These are phyloP conservation scores for Paxillus rubicundulus DNA, from an alignment of 768 basidiomycete genomes.

Conservation along the genomic window DNA sequence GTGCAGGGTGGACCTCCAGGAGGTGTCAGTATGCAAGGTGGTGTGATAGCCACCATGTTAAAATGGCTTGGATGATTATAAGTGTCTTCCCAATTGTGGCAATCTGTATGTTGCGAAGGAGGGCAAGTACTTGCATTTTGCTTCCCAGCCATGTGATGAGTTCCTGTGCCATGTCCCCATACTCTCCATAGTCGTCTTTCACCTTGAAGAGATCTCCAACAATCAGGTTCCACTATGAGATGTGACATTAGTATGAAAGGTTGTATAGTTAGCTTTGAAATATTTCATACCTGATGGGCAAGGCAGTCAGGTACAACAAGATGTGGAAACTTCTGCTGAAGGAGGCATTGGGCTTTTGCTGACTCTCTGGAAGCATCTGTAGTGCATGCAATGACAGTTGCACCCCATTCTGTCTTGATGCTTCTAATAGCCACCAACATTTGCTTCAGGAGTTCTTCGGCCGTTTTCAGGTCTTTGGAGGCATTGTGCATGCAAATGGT, in stretches of 20 bases:
- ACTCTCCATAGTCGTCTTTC: conserved; percentile 16
- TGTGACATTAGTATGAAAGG: conserved; percentile 36
- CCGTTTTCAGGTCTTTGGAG: conserved; percentile 31
- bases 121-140: no score
- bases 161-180: conserved; percentile 27
- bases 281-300: no score
- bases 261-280: no score
- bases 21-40: no score
- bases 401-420: conserved; percentile 24
- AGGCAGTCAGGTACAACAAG: conserved; percentile 33
- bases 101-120: no score
- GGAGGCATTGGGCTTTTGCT: conserved; percentile 19
- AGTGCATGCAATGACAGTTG: no score
- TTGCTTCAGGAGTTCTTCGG: conserved; percentile 26
- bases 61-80: no score
- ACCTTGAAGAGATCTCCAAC: conserved; percentile 38
- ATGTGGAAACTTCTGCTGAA: conserved; percentile 17
- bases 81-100: no score
- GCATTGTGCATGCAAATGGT: conserved; percentile 33
- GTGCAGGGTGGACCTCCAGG: conserved; percentile 21
- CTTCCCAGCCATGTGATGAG: no score
- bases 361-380: conserved; percentile 39
- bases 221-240: conserved; percentile 38
- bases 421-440: conserved; percentile 15
- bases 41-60: no score